Evolutionary conservation across 2,329 filamentous ascomycete species (phyloP).

Genomic region (Blumeria hordei): DNA sequence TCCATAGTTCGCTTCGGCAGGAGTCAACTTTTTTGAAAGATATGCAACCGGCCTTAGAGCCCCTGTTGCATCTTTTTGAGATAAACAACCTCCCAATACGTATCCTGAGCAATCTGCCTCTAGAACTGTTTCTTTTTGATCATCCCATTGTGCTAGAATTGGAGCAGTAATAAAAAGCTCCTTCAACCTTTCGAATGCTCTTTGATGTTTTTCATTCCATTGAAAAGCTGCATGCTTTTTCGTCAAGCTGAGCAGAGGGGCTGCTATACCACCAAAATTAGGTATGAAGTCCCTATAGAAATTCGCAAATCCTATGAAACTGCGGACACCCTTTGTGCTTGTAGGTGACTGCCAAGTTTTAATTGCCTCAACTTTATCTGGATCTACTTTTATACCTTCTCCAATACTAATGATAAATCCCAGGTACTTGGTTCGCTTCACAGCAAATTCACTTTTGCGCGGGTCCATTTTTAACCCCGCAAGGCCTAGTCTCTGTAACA

Average conservation of each 20-base stretch:
- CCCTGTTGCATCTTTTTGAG: neutral
- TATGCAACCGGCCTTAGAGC: neutral
- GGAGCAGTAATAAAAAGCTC: neutral
- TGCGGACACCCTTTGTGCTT: neutral
- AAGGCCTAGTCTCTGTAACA: neutral
- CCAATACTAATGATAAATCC: neutral
- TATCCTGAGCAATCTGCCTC: neutral
- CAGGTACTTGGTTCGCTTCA: neutral
- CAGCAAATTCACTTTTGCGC: neutral
- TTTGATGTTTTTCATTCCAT: neutral
- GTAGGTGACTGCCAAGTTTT: neutral
- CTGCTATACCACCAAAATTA: neutral
- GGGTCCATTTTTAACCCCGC: neutral
- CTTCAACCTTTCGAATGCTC: neutral
- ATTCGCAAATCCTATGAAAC: neutral
- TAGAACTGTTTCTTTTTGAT: neutral
- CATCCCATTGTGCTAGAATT: neutral
- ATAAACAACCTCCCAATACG: neutral
- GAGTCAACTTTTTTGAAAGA: neutral
- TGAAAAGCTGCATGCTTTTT: neutral
- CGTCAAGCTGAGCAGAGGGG: neutral
- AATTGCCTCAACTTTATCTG: neutral
- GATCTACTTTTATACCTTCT: neutral
- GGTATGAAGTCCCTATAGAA: neutral
- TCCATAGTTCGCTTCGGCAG: neutral